phyloP scores from a whole-genome alignment of 2,329 filamentous ascomycete genomes.

The Delphinella strobiligena region DNA sequence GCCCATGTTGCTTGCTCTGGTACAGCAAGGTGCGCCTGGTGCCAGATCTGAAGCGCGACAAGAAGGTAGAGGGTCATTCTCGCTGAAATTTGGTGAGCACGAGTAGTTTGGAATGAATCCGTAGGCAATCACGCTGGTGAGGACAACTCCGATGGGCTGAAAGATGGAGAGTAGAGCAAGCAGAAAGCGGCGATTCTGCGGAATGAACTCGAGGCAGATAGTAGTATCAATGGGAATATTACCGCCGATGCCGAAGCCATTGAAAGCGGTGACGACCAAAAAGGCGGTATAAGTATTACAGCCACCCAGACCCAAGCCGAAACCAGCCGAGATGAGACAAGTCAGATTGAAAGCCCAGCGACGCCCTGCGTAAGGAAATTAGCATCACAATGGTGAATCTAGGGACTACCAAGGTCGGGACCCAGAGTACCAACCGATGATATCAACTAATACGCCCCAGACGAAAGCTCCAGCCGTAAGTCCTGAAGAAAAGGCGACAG shows the following conservation, averaged over 20 bases:
- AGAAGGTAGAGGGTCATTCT: conserved; percentile 30
- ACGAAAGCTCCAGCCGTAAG: conserved; percentile 44
- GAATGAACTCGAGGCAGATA: conserved; percentile 45
- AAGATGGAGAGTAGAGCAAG: conserved; percentile 43
- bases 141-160: conserved; percentile 43
- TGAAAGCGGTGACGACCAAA: conserved; percentile 41
- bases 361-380: conserved; percentile 24
- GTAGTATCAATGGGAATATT: conserved; percentile 46
- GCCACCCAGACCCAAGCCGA: conserved; percentile 40
- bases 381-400: too few relatives aligned
- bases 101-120: conserved; percentile 41
- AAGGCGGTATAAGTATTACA: conserved; percentile 40
- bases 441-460: conserved; percentile 45
- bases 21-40: conserved; percentile 24
- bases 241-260: conserved; percentile 36
- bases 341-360: conserved; percentile 48
- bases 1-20: conserved; percentile 28
- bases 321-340: conserved; percentile 41
- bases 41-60: conserved; percentile 25
- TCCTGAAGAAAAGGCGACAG: conserved; percentile 41
- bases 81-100: conserved; percentile 39
- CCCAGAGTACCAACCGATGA: conserved; percentile 28
- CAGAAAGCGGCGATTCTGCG: conserved; percentile 39
- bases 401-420: too few relatives aligned
- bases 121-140: conserved; percentile 40